Conservation (phyloP, 169 alveolate species). For the Sarcocystis neurona region DNA sequence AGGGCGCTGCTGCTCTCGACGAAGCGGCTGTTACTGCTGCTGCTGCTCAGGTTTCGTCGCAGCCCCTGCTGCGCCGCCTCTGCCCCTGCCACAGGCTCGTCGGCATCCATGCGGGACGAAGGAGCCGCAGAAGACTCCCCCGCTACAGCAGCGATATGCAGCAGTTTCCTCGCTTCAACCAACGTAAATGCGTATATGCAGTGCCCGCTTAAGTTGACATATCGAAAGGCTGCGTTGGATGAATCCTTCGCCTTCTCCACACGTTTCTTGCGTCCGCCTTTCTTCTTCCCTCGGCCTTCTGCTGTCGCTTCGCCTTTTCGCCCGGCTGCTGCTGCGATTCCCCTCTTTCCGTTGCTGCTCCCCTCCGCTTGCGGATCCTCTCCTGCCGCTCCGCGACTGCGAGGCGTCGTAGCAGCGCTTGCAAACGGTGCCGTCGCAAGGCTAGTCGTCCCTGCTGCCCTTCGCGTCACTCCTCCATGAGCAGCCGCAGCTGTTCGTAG, state of each 20-base stretch:
- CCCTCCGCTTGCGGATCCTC: no score
- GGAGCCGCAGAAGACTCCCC: no score
- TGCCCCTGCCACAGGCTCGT: background rate
- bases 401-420: no score
- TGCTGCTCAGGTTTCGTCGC: slow-evolving; percentile 36
- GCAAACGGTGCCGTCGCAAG: no score
- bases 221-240: slow-evolving; percentile 58
- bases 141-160: background rate
- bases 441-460: no score
- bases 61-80: slow-evolving; percentile 11
- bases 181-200: slow-evolving; percentile 62
- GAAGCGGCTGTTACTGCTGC: slow-evolving; percentile 31
- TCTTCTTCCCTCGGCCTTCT: background rate
- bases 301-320: background rate
- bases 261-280: background rate
- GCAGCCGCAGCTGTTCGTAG: no score
- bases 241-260: background rate
- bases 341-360: background rate
- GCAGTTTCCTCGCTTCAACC: slow-evolving; percentile 14
- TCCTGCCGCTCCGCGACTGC: no score
- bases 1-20: no score
- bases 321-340: background rate
- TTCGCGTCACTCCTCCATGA: no score
- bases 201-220: slow-evolving; percentile 52
- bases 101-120: no score